phyloP scores from a whole-genome alignment of 2,329 filamentous ascomycete species.

The Penicillium sp. region DNA sequence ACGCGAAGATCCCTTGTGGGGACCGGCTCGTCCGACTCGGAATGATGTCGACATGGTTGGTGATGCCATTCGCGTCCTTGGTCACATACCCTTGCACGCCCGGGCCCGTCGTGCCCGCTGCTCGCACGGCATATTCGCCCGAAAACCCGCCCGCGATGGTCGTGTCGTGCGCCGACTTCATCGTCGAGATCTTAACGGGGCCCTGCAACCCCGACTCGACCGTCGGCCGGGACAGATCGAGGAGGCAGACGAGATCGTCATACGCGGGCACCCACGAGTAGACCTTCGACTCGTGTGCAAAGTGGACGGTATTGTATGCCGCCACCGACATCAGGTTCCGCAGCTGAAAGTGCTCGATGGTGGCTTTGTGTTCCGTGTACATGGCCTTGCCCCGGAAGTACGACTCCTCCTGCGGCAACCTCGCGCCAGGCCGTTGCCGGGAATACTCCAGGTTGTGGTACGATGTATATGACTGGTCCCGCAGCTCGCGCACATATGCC shows the following conservation, averaged over 20 bases:
- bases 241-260: too few relatives aligned
- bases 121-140: slow-evolving; percentile 49
- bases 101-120: too few relatives aligned
- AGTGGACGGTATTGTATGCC: slow-evolving; percentile 49
- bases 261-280: slow-evolving; percentile 44
- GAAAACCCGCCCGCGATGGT: slow-evolving; percentile 50
- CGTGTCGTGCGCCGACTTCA: slow-evolving; percentile 43
- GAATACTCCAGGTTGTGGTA: slow-evolving; percentile 34
- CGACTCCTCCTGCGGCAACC: slow-evolving; percentile 35
- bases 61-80: slow-evolving; percentile 47
- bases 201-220: slow-evolving; percentile 30
- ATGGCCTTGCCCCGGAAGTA: slow-evolving; percentile 45
- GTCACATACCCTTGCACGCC: slow-evolving; percentile 39
- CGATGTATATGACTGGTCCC: slow-evolving; percentile 35
- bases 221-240: slow-evolving; percentile 42
- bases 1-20: slow-evolving; percentile 48
- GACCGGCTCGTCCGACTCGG: slow-evolving; percentile 40
- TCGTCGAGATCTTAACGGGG: slow-evolving; percentile 45
- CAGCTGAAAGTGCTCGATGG: slow-evolving; percentile 52
- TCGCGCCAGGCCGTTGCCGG: slow-evolving; percentile 18
- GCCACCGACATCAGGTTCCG: slow-evolving; percentile 50
- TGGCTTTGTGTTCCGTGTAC: slow-evolving; percentile 43
- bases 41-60: slow-evolving; percentile 51
- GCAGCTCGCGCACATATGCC: slow-evolving; percentile 30
- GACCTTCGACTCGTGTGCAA: slow-evolving; percentile 42